Base-by-base conservation (phyloP, 177 flowering plant species). In the Vitis hybrid region DNA sequence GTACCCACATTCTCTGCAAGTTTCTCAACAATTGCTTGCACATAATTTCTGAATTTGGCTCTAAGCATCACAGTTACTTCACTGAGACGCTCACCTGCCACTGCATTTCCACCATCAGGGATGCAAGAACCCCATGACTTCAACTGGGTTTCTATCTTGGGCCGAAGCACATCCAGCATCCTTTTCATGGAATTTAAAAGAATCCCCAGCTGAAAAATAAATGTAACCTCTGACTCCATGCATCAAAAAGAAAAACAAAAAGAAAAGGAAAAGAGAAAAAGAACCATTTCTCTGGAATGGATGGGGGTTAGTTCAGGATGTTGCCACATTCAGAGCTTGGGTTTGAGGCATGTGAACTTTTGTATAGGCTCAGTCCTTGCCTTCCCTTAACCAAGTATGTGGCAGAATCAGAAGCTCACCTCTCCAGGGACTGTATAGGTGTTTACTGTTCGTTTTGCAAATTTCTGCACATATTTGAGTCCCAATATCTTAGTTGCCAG, bases 51-150 rank as follows among this genome's bases (percentile, higher is more conserved):
- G 79, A 93, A 93, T 81, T 95, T 95, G 15, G 98, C 71, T 80
- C 97, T 86, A 66, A 95, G 84, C 93, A 92, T 87, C 69, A 95
- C 97, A 19, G 97, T 89, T 14, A 93, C 88, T 83, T 93, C 98
- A 77, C 97, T 88, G 11, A 91, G 89, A 56, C 85, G 86, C 78
- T 95, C 99, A 49, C 98, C 99, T 59, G 93, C 89, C 49, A 68
- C 86, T 52, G 88, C 64, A 66, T 80, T 88, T 51, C 91, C 94
- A 59, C 87, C 81, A 70, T 78, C 82, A 55, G 93, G 90, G 29
- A 89, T 87, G 87, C 93, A 91, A 65, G 94, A 85, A 53, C 90
- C 91, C 93, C 98, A 91, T 29, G 87, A 78, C 76, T 89, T 93
- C 52, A 95, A 77, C 70, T 87, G 89, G 16, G 78, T 62, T 74